A percentile compares a stretch with the other conserved stretches of the same genome.
Evolutionary conservation across 352 stramenopile species (phyloP).

Genomic region (Blastocystis sp.): DNA sequence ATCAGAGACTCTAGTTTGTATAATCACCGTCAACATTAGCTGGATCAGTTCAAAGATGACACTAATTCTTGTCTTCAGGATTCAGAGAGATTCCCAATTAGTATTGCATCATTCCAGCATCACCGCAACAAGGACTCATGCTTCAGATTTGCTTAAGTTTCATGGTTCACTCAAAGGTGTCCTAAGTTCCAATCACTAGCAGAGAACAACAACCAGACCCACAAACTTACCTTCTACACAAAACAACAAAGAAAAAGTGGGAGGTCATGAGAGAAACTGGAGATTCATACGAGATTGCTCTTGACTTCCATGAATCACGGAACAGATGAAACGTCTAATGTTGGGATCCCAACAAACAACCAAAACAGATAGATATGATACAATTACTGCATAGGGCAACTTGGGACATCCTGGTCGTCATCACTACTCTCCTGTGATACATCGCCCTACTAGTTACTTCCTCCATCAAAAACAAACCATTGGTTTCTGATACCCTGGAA

Average conservation of each 20-base stretch:
- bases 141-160: slow-evolving; percentile 54
- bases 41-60: slow-evolving; percentile 63
- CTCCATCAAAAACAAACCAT: background rate
- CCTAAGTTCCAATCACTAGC: slow-evolving; percentile 60
- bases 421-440: background rate
- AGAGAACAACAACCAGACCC: background rate
- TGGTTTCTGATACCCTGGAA: background rate
- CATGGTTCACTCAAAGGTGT: slow-evolving; percentile 56
- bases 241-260: slow-evolving; percentile 29
- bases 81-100: slow-evolving; percentile 64
- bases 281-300: slow-evolving; percentile 13
- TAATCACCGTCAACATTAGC: slow-evolving; percentile 40
- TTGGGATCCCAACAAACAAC: slow-evolving; percentile 9
- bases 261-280: background rate
- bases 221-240: background rate
- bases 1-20: slow-evolving; percentile 51
- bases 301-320: background rate
- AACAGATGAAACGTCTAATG: background rate
- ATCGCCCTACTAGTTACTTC: slow-evolving; percentile 1
- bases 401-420: background rate
- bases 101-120: slow-evolving; percentile 50
- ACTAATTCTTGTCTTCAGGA: slow-evolving; percentile 63
- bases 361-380: slow-evolving; percentile 15
- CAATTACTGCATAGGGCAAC: slow-evolving; percentile 18
- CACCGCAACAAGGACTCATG: background rate